A percentile compares a stretch with the other conserved stretches of the same genome.
Conservation (phyloP, 2,329 filamentous ascomycete species). For the Dryadomyces quercivorus region DNA sequence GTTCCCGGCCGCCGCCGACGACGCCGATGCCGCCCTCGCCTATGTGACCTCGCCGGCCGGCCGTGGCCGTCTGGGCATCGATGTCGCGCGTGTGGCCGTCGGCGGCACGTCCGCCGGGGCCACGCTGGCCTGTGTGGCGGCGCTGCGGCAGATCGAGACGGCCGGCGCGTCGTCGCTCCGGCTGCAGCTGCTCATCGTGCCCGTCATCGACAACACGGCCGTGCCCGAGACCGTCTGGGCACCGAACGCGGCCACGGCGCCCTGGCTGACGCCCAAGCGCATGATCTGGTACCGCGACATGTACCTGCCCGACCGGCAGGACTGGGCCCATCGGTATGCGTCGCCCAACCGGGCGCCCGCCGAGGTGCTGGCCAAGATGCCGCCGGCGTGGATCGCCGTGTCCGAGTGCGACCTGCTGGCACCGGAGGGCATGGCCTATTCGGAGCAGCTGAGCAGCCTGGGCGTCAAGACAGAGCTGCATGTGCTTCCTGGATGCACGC, state of each 20-base stretch:
- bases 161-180: neutral
- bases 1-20: constrained; percentile 43
- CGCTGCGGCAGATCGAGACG: neutral
- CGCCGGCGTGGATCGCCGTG: constrained; percentile 38
- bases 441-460: constrained; percentile 29
- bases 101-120: constrained; percentile 19
- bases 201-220: constrained; percentile 46
- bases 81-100: constrained; percentile 18
- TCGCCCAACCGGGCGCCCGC: constrained; percentile 25
- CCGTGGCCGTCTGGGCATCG: constrained; percentile 20
- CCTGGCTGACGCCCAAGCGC: constrained; percentile 36
- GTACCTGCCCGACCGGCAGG: constrained; percentile 36
- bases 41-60: constrained; percentile 22
- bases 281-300: constrained; percentile 50
- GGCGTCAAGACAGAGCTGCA: constrained; percentile 36
- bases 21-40: constrained; percentile 42
- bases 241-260: constrained; percentile 36
- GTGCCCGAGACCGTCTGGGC: constrained; percentile 33
- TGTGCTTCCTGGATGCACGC: constrained; percentile 5
- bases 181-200: constrained; percentile 42
- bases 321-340: constrained; percentile 33
- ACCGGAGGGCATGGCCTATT: constrained; percentile 39
- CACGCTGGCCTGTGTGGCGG: constrained; percentile 8
- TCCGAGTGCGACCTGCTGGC: constrained; percentile 45
- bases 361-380: constrained; percentile 36